A percentile compares a stretch with the other conserved stretches of the same genome.
These are phyloP conservation scores for Diplosphaera chodatii DNA, from an alignment of 139 green algal genomes.

Conservation along the genomic window DNA sequence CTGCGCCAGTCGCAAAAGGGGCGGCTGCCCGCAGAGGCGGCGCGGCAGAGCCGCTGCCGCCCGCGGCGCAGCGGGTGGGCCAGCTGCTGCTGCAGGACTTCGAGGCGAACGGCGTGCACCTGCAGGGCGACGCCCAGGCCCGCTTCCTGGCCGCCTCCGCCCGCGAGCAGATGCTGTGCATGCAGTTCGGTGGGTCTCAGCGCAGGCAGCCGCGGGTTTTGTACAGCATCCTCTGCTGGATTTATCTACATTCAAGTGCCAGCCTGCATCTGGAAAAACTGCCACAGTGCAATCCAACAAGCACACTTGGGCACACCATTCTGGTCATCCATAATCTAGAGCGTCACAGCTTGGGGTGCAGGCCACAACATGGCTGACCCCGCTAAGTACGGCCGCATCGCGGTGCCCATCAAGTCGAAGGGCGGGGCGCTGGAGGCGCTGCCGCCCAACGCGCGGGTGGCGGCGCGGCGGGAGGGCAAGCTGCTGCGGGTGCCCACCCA, in stretches of 20 bases:
- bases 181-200: background rate
- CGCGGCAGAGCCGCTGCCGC: background rate
- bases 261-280: no score
- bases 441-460: background rate
- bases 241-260: no score
- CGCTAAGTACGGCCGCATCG: background rate
- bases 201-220: no score
- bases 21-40: no score
- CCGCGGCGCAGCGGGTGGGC: background rate
- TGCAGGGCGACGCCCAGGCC: background rate
- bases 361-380: background rate
- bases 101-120: background rate
- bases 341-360: background rate
- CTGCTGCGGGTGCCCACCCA: background rate
- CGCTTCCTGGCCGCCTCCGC: background rate
- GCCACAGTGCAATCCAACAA: no score
- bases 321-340: no score
- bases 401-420: background rate
- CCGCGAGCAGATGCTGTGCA: constrained; percentile 1
- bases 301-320: no score
- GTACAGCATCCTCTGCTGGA: no score
- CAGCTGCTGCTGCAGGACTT: background rate
- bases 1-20: background rate
- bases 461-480: no score
- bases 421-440: background rate